These are phyloP conservation scores for Lichenothelia convexa DNA, from an alignment of 495 filamentous ascomycete species.

Conservation along the genomic window DNA sequence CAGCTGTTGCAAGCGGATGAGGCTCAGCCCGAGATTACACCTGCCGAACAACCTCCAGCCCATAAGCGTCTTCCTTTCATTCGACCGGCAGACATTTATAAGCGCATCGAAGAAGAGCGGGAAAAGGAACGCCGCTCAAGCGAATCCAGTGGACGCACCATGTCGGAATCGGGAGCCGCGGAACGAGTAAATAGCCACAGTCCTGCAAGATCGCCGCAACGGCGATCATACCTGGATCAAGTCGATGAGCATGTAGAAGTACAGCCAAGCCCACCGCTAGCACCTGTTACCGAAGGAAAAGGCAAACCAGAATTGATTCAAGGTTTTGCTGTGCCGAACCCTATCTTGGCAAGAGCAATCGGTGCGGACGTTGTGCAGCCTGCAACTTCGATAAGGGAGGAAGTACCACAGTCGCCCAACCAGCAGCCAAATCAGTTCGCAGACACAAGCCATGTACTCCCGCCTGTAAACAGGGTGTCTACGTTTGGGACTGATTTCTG, in stretches of 20 bases:
- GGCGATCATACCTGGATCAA: constrained; percentile 10
- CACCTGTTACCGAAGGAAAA: constrained; percentile 38
- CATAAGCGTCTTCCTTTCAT: constrained; percentile 42
- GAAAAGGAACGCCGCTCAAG: constrained; percentile 34
- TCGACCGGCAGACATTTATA: constrained; percentile 65
- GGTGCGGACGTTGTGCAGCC: neutral
- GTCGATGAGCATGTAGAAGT: constrained; percentile 16
- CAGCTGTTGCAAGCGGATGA: too few species aligned
- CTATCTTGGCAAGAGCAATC: neutral
- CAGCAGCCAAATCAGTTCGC: too few species aligned
- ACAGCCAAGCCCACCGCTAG: constrained; percentile 19
- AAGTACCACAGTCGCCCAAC: neutral
- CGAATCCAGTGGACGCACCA: constrained; percentile 27
- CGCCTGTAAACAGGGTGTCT: too few species aligned
- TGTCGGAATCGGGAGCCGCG: too few species aligned
- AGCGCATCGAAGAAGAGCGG: constrained; percentile 48
- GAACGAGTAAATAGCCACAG: constrained; percentile 10
- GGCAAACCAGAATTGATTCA: constrained; percentile 33
- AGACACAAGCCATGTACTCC: too few species aligned
- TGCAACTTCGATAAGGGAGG: neutral
- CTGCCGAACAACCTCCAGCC: constrained; percentile 12
- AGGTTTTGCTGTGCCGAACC: neutral
- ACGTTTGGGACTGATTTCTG: too few species aligned
- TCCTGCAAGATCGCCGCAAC: constrained; percentile 6
- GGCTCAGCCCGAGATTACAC: constrained; percentile 3